These are phyloP conservation scores for Metschnikowia hibisci DNA, from an alignment of 805 yeast species.

Conservation along the genomic window DNA sequence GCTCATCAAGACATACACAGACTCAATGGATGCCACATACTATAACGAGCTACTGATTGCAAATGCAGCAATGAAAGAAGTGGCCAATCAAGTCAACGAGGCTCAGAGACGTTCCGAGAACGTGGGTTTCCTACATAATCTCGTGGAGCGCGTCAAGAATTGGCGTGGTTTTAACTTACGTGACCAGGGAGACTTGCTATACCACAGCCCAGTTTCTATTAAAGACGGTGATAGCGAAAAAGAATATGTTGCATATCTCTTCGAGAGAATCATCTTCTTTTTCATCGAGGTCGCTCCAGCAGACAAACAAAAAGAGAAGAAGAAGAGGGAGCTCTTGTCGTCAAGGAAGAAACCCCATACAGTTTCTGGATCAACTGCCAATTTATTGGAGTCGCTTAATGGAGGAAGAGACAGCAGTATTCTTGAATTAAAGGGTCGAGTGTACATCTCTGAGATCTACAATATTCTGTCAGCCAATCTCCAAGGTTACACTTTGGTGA, in stretches of 20 bases:
- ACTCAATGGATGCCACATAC: conserved; percentile 19
- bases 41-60: conserved; percentile 72
- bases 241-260: conserved; percentile 85
- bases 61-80: conserved; percentile 68
- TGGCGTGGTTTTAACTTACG: conserved; percentile 87
- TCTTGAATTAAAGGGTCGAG: conserved; percentile 72
- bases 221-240: conserved; percentile 70
- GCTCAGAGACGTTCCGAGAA: conserved; percentile 92
- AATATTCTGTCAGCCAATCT: conserved; percentile 35
- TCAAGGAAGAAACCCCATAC: conserved; percentile 46
- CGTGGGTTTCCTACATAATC: conserved; percentile 60
- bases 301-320: conserved; percentile 31
- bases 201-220: conserved; percentile 67
- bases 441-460: conserved; percentile 64
- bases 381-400: conserved; percentile 33
- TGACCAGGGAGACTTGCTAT: conserved; percentile 81
- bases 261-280: conserved; percentile 61
- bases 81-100: conserved; percentile 86
- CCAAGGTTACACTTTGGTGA: conserved; percentile 56
- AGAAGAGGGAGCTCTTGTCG: conserved; percentile 39
- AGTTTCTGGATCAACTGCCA: conserved; percentile 40
- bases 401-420: conserved; percentile 26
- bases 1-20: conserved; percentile 56
- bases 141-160: conserved; percentile 72
- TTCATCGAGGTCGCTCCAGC: conserved; percentile 29